phyloP scores from a whole-genome alignment of 148 eudicot genomes.

The Cornus kousa region DNA sequence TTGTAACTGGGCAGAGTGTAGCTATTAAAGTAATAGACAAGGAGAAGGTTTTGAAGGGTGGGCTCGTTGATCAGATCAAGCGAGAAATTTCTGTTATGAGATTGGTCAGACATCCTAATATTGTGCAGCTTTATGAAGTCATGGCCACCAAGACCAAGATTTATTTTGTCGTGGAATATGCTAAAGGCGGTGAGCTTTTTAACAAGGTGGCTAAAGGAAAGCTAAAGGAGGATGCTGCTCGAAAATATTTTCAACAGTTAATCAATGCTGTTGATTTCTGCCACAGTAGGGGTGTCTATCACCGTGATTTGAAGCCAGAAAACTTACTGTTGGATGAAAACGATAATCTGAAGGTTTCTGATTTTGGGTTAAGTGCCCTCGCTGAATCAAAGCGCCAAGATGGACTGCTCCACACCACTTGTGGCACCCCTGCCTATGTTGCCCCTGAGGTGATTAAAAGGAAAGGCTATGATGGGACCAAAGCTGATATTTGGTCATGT shows the following conservation, averaged over 20 bases:
- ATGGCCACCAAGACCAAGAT: conserved; percentile 79
- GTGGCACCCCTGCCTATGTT: conserved; percentile 93
- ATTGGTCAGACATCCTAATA: conserved; percentile 57
- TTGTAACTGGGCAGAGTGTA: conserved; percentile 56
- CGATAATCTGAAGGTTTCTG: conserved; percentile 67
- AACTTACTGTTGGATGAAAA: conserved; percentile 73
- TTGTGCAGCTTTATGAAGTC: conserved; percentile 68
- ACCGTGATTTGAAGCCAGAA: conserved; percentile 88
- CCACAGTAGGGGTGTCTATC: conserved; percentile 81
- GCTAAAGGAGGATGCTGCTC: conserved; percentile 63
- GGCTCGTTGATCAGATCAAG: conserved; percentile 62
- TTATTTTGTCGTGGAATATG: conserved; percentile 68
- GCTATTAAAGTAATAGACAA: conserved; percentile 78
- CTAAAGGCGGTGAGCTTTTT: conserved; percentile 85
- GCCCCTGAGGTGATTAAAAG: conserved; percentile 73
- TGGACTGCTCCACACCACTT: conserved; percentile 75
- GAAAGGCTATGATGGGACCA: conserved; percentile 82
- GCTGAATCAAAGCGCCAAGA: conserved; percentile 68
- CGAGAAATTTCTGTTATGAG: conserved; percentile 73
- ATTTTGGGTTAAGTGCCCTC: conserved; percentile 81
- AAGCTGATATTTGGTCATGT: conserved; percentile 88
- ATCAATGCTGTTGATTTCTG: conserved; percentile 72
- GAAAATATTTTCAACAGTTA: conserved; percentile 62
- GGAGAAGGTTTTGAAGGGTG: conserved; percentile 55
- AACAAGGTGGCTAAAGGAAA: conserved; percentile 63